phyloP scores from a whole-genome alignment of 805 yeast genomes.

The Debaryomyces tyrocola region DNA sequence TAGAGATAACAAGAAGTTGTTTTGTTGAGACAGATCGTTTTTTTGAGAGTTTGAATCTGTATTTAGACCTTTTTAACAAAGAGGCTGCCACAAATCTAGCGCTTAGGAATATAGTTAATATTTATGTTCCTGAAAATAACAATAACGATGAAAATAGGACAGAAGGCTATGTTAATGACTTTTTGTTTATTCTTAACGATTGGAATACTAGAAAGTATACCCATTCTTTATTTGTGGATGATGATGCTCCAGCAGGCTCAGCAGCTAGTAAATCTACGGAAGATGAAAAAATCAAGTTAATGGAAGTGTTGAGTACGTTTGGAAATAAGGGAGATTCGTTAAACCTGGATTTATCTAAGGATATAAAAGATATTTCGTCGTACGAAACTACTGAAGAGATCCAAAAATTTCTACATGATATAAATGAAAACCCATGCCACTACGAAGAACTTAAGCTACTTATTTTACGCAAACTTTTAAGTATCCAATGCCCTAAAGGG shows the following conservation, averaged over 20 bases:
- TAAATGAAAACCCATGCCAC: slow-evolving; percentile 9
- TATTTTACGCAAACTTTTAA: slow-evolving; percentile 26
- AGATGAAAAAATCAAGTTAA: slow-evolving; percentile 30
- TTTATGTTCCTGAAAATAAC: slow-evolving; percentile 12
- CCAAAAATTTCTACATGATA: slow-evolving; percentile 9
- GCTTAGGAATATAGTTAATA: slow-evolving; percentile 6
- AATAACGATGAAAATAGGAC: not conserved
- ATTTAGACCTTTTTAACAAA: slow-evolving; percentile 5
- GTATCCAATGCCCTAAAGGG: slow-evolving; percentile 2
- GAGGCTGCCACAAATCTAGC: slow-evolving; percentile 1
- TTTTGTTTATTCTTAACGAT: slow-evolving; percentile 21
- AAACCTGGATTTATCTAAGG: not conserved
- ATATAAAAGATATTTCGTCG: slow-evolving; percentile 7
- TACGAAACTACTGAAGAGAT: slow-evolving; percentile 14
- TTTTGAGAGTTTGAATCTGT: slow-evolving; percentile 19
- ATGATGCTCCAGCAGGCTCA: slow-evolving; percentile 3
- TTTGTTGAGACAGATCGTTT: slow-evolving; percentile 29
- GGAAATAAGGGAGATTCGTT: slow-evolving; percentile 15
- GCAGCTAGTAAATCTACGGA: slow-evolving; percentile 14
- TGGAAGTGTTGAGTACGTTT: slow-evolving; percentile 37
- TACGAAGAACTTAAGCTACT: slow-evolving; percentile 21
- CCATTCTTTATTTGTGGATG: slow-evolving; percentile 14
- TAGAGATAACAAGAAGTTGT: slow-evolving; percentile 20
- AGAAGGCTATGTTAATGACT: slow-evolving; percentile 18
- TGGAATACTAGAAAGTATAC: slow-evolving; percentile 25